Evolutionary conservation across 108 stramenopile genomes (phyloP).

Genomic region (Stephanodiscus triporus): DNA sequence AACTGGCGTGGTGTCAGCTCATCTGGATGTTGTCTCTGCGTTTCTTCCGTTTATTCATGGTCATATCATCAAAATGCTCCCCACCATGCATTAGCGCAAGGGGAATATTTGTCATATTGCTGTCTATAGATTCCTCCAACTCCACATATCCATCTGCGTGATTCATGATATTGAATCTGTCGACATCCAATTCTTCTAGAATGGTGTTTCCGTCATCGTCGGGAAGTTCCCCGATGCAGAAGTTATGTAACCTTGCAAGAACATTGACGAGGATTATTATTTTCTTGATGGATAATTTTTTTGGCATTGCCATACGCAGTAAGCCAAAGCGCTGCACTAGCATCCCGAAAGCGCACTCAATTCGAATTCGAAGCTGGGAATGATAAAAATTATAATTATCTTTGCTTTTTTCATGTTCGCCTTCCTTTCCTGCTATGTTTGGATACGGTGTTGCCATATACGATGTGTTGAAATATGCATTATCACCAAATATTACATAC

Average conservation of each 20-base stretch:
- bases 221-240: constrained; percentile 5
- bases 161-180: not conserved
- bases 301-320: constrained; percentile 1
- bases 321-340: constrained; percentile 14
- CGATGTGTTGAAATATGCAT: not conserved
- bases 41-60: no score
- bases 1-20: no score
- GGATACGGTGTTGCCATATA: constrained; percentile 9
- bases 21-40: no score
- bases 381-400: constrained; percentile 52
- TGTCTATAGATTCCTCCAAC: no score
- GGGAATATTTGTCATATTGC: no score
- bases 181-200: not conserved
- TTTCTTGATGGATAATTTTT: not conserved
- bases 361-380: constrained; percentile 34
- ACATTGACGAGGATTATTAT: not conserved
- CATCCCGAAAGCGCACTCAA: constrained; percentile 48
- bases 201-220: not conserved
- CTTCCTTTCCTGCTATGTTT: not conserved
- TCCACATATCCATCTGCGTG: no score
- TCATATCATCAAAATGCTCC: no score
- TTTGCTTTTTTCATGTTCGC: constrained; percentile 1
- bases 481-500: not conserved
- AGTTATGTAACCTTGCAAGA: constrained; percentile 20
- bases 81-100: no score